Conservation (phyloP, 2,329 filamentous ascomycete genomes). For the Tolypocladium pustulatum region DNA sequence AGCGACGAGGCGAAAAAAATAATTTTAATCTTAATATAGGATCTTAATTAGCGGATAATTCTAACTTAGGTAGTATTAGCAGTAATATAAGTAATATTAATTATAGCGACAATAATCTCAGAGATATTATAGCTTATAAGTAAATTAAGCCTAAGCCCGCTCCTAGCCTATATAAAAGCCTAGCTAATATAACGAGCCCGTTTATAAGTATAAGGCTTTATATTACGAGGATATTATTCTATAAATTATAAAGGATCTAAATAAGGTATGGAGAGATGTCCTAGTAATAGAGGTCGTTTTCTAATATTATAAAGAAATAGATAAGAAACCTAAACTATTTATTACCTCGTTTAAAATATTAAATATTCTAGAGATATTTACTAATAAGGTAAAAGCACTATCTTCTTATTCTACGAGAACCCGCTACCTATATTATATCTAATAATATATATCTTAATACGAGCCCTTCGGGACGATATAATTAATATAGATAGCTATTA, state of each 20-base stretch:
- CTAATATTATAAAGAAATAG: conserved; percentile 2
- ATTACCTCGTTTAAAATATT: background rate
- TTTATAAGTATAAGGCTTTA: conserved; percentile 1
- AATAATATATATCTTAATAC: conserved; percentile 2
- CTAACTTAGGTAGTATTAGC: background rate
- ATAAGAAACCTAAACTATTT: conserved; percentile 4
- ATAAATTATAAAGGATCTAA: conserved; percentile 3
- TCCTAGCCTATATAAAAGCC: background rate
- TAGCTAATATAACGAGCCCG: background rate
- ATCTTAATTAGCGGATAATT: no score
- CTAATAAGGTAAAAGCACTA: background rate
- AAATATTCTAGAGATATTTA: no score
- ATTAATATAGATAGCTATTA: conserved; percentile 1
- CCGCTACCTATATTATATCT: conserved; percentile 4
- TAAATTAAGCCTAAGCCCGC: background rate
- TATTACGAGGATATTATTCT: conserved; percentile 5
- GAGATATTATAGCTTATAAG: background rate
- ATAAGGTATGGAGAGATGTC: conserved; percentile 2
- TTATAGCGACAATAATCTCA: conserved; percentile 1
- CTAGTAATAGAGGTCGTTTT: conserved; percentile 5
- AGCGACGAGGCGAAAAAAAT: no score
- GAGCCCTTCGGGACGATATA: conserved; percentile 1
- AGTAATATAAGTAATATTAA: conserved; percentile 1
- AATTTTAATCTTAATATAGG: no score
- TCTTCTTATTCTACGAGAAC: conserved; percentile 5